phyloP scores from a whole-genome alignment of 1,284 basidiomycete genomes.

The Leccinum griseonigrum region DNA sequence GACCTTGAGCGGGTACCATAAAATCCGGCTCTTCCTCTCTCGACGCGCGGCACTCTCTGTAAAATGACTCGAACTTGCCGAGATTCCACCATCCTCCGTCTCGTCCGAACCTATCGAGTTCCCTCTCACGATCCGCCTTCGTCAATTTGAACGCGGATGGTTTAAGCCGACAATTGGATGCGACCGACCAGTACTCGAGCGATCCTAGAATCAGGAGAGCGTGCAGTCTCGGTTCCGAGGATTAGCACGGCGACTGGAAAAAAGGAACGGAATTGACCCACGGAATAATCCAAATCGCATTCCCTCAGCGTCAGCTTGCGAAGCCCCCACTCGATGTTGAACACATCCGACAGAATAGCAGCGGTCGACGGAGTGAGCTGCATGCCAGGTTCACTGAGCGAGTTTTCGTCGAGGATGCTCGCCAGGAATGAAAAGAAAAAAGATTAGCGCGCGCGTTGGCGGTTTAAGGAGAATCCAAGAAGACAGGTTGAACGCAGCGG shows the following conservation, averaged over 20 bases:
- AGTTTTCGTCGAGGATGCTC: conserved; percentile 39
- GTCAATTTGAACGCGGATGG: conserved; percentile 77
- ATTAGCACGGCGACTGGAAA: no score
- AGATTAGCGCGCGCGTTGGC: not conserved
- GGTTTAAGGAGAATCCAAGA: conserved; percentile 20
- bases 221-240: conserved; percentile 40
- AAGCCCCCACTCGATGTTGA: conserved; percentile 88
- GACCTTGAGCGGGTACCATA: conserved; percentile 69
- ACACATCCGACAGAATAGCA: conserved; percentile 81
- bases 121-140: conserved; percentile 46
- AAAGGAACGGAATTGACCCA: no score
- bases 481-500: conserved; percentile 62
- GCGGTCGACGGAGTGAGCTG: conserved; percentile 70
- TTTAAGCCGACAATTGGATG: conserved; percentile 84
- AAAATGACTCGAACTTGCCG: conserved; percentile 78
- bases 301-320: conserved; percentile 79
- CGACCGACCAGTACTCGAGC: conserved; percentile 81
- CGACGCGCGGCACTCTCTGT: conserved; percentile 75
- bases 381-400: conserved; percentile 23
- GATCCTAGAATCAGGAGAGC: conserved; percentile 83
- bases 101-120: conserved; percentile 41
- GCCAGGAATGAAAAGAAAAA: conserved; percentile 35
- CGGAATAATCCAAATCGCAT: conserved; percentile 64
- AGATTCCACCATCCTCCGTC: conserved; percentile 72
- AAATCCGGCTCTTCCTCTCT: conserved; percentile 71